A percentile compares a stretch with the other conserved stretches of the same genome.
phyloP scores from a whole-genome alignment of 2,329 filamentous ascomycete genomes.

The Atkinsonella texensis region DNA sequence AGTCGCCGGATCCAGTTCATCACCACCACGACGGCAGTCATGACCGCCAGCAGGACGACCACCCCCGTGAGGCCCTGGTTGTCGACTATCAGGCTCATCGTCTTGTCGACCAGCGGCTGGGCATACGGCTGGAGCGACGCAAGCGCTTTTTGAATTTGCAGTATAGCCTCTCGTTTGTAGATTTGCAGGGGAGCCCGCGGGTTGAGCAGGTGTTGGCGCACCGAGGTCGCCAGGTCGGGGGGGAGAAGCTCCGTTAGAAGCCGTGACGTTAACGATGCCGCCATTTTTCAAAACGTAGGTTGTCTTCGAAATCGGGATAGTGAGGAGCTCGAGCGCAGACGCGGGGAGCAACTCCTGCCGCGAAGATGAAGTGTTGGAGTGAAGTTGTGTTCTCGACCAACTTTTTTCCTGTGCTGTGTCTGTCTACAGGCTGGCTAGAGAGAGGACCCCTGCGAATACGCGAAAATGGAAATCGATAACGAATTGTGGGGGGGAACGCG shows the following conservation, averaged over 20 bases:
- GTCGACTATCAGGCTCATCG: conserved; percentile 20
- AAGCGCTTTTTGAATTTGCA: conserved; percentile 17
- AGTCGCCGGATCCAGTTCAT: conserved; percentile 60
- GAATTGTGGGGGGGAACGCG: too few relatives aligned
- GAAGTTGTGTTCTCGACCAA: background rate
- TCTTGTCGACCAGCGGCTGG: conserved; percentile 29
- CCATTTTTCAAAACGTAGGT: conserved; percentile 12
- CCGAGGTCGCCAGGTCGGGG: conserved; percentile 29
- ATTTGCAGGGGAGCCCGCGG: conserved; percentile 32
- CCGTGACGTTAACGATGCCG: conserved; percentile 18
- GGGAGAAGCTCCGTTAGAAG: conserved; percentile 31
- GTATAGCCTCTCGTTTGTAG: conserved; percentile 22
- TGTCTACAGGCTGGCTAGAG: too few relatives aligned
- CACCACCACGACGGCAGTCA: conserved; percentile 49
- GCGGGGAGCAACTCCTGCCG: background rate
- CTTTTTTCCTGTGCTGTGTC: too few relatives aligned
- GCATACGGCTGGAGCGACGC: conserved; percentile 28
- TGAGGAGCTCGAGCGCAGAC: too few relatives aligned
- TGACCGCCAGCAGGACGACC: conserved; percentile 20
- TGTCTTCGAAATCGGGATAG: too few relatives aligned
- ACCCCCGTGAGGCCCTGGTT: conserved; percentile 22
- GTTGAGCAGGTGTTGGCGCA: conserved; percentile 36
- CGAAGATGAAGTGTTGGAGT: background rate
- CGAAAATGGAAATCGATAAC: background rate
- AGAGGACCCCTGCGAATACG: background rate